phyloP scores from a whole-genome alignment of 108 stramenopile genomes.

The Schizochytrium sp. region DNA sequence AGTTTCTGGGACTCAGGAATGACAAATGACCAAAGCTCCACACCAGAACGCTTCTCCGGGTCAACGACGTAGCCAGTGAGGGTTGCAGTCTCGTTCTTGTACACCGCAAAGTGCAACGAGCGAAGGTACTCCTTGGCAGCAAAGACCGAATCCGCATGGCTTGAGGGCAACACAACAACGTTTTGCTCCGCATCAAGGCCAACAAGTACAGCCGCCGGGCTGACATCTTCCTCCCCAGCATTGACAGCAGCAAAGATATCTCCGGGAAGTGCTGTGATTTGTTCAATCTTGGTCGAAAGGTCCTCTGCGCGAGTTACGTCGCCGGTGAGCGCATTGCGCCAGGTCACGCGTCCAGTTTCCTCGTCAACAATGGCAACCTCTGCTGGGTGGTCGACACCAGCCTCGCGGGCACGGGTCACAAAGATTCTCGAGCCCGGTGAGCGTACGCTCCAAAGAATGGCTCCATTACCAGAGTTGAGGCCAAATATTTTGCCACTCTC shows the following conservation, averaged over 20 bases:
- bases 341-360: slow-evolving; percentile 14
- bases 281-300: not conserved
- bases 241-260: not conserved
- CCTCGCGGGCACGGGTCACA: slow-evolving; percentile 37
- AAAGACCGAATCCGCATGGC: not conserved
- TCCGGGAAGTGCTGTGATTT: not conserved
- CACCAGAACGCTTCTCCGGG: not conserved
- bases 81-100: not conserved
- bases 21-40: not conserved
- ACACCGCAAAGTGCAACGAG: slow-evolving; percentile 21
- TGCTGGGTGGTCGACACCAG: slow-evolving; percentile 32
- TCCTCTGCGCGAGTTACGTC: not conserved
- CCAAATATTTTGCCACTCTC: slow-evolving; percentile 47
- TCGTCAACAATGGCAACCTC: slow-evolving; percentile 23
- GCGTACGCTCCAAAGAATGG: not conserved
- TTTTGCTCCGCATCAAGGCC: not conserved
- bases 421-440: slow-evolving; percentile 1
- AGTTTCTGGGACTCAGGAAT: slow-evolving; percentile 9
- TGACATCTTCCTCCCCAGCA: slow-evolving; percentile 23
- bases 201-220: slow-evolving; percentile 29
- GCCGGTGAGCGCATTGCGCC: slow-evolving; percentile 31
- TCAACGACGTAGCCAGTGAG: not conserved
- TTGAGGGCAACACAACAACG: not conserved
- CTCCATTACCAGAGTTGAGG: slow-evolving; percentile 35
- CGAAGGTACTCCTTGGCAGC: not conserved